These are phyloP conservation scores for Lolium rigidum DNA, from an alignment of 176 grass and related monocot species.

Conservation along the genomic window DNA sequence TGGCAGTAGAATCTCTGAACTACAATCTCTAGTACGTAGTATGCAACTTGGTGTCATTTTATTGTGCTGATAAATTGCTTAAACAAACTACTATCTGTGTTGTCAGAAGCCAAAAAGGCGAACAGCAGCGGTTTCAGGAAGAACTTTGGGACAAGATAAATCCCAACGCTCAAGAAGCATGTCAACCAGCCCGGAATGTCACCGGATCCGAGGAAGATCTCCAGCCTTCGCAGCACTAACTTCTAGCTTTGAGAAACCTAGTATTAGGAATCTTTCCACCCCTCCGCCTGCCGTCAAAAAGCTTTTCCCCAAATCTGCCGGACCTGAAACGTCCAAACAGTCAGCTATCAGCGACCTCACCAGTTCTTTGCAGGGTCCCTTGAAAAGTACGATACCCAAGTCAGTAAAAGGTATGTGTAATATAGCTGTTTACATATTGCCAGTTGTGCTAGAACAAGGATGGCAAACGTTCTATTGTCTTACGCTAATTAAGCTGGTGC, in stretches of 20 bases:
- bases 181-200: slow-evolving; percentile 91
- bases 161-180: slow-evolving; percentile 94
- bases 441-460: background rate
- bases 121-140: slow-evolving; percentile 62
- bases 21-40: background rate
- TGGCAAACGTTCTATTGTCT: background rate
- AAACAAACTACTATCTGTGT: background rate
- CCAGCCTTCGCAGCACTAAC: slow-evolving; percentile 85
- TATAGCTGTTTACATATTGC: background rate
- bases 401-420: slow-evolving; percentile 67
- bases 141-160: slow-evolving; percentile 69
- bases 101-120: slow-evolving; percentile 88
- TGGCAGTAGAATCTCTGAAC: background rate
- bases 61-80: background rate
- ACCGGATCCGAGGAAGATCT: slow-evolving; percentile 78
- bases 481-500: slow-evolving; percentile 42
- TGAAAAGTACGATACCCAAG: slow-evolving; percentile 77
- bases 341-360: slow-evolving; percentile 62
- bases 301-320: slow-evolving; percentile 75
- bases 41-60: background rate
- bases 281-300: slow-evolving; percentile 81
- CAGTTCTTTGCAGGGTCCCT: slow-evolving; percentile 67
- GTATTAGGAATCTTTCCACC: slow-evolving; percentile 87
- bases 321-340: slow-evolving; percentile 49
- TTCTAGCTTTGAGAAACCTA: slow-evolving; percentile 85